Conservation (phyloP, 441 rosid species). For the Caryocar brasiliense region DNA sequence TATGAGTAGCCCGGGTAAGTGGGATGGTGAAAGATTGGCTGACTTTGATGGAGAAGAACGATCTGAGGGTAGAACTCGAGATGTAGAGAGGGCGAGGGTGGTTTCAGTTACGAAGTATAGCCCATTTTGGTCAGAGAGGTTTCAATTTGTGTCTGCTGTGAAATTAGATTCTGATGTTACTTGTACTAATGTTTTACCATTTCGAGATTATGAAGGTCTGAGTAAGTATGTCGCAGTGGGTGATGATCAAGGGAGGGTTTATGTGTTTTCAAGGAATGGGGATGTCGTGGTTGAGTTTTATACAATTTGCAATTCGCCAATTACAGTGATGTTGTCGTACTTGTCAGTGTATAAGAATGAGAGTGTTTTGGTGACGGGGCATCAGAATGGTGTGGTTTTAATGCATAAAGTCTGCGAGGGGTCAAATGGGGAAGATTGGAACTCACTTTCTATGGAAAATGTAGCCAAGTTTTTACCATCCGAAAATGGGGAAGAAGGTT, state of each 20-base stretch:
- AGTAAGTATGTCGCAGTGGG: conserved; percentile 87
- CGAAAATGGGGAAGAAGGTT: conserved; percentile 37
- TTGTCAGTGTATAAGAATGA: conserved; percentile 58
- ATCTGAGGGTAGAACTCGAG: conserved; percentile 14
- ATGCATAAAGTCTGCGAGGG: conserved; percentile 60
- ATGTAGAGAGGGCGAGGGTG: conserved; percentile 31
- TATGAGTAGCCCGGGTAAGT: conserved; percentile 8
- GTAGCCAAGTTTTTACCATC: conserved; percentile 31
- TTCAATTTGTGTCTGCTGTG: conserved; percentile 82
- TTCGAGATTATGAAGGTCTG: conserved; percentile 64
- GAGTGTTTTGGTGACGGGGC: conserved; percentile 73
- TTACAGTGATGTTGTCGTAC: conserved; percentile 76
- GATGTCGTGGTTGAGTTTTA: conserved; percentile 63
- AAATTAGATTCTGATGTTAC: conserved; percentile 67
- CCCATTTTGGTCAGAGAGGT: conserved; percentile 87
- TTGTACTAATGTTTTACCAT: conserved; percentile 63
- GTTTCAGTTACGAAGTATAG: conserved; percentile 60
- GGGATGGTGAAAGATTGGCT: conserved; percentile 10
- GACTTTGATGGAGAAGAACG: conserved; percentile 16
- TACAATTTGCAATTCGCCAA: conserved; percentile 43
- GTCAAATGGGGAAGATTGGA: conserved; percentile 60
- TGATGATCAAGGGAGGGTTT: conserved; percentile 66
- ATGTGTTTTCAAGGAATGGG: conserved; percentile 65
- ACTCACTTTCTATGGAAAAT: conserved; percentile 40
- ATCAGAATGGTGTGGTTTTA: conserved; percentile 57